Percentiles rank a stretch among this genome's conserved stretches.
These are phyloP conservation scores for Polygonum maritimum DNA, from an alignment of 148 eudicot species.

Conservation along the genomic window DNA sequence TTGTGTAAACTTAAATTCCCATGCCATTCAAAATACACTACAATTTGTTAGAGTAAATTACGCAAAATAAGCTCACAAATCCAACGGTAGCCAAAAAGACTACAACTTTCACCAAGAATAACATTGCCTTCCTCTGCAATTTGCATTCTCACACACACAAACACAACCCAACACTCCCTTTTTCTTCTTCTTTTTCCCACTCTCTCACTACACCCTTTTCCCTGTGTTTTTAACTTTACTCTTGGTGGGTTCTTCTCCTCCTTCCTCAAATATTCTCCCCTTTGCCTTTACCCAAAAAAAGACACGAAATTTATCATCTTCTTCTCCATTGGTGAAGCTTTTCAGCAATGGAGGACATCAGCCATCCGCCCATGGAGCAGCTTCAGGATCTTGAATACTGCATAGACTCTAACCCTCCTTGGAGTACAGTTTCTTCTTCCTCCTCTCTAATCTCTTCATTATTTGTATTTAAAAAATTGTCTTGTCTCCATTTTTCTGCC, in stretches of 20 bases:
- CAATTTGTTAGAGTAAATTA: background rate
- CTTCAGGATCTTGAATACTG: slow-evolving; percentile 99
- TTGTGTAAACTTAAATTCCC: background rate
- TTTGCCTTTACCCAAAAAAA: background rate
- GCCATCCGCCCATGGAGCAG: slow-evolving; percentile 93
- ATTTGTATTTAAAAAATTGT: background rate
- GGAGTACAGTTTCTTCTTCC: slow-evolving; percentile 48
- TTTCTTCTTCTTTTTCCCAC: background rate
- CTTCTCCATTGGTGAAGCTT: slow-evolving; percentile 13
- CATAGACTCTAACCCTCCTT: slow-evolving; percentile 98
- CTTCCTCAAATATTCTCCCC: slow-evolving; percentile 10
- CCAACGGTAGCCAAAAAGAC: background rate
- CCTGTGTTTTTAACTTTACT: background rate
- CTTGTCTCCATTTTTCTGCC: background rate
- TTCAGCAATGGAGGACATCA: slow-evolving; percentile 71
- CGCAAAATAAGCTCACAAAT: background rate
- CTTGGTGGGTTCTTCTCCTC: background rate
- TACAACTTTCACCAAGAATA: background rate
- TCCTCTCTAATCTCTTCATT: background rate
- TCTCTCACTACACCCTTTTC: background rate
- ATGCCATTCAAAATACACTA: background rate
- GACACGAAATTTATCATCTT: background rate
- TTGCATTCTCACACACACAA: background rate
- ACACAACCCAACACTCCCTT: too few species aligned
- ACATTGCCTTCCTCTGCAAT: background rate